Evolutionary conservation across 441 rosid species (phyloP).

Genomic region (Gossypium davidsonii): DNA sequence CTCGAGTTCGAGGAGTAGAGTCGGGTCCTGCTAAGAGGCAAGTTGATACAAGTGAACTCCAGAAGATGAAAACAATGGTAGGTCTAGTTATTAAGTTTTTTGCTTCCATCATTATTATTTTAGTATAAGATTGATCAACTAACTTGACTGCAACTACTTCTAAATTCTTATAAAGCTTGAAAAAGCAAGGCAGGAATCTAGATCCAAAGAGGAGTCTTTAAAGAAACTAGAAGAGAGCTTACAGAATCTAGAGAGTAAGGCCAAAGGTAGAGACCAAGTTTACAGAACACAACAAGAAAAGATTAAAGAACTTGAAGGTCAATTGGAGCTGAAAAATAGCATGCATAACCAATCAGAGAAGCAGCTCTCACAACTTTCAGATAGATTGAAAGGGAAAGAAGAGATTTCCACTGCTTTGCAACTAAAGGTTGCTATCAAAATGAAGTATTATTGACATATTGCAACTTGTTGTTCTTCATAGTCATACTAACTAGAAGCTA

Average conservation of each 20-base stretch:
- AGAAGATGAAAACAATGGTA: constrained; percentile 67
- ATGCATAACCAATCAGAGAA: constrained; percentile 54
- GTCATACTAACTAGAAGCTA: constrained; percentile 16
- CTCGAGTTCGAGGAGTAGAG: constrained; percentile 77
- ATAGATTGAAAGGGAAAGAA: constrained; percentile 65
- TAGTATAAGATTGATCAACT: background rate
- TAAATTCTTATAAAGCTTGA: constrained; percentile 46
- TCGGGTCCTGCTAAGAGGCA: constrained; percentile 75
- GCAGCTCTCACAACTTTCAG: constrained; percentile 56
- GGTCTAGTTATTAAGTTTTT: constrained; percentile 6
- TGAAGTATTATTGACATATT: background rate
- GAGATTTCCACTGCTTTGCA: constrained; percentile 55
- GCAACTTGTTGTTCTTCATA: constrained; percentile 2
- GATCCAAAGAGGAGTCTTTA: constrained; percentile 65
- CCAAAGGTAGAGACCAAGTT: constrained; percentile 51
- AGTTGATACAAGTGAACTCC: constrained; percentile 67
- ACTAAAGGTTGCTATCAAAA: constrained; percentile 47
- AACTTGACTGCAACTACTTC: constrained; percentile 12
- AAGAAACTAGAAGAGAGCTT: constrained; percentile 69
- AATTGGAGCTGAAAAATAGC: constrained; percentile 42
- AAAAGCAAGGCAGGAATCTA: constrained; percentile 65
- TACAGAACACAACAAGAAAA: constrained; percentile 59
- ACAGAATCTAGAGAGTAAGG: constrained; percentile 57
- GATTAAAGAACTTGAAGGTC: constrained; percentile 69
- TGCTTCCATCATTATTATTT: background rate